Conservation (phyloP, 805 yeast species). For the Zygosaccharomyces siamensis region DNA sequence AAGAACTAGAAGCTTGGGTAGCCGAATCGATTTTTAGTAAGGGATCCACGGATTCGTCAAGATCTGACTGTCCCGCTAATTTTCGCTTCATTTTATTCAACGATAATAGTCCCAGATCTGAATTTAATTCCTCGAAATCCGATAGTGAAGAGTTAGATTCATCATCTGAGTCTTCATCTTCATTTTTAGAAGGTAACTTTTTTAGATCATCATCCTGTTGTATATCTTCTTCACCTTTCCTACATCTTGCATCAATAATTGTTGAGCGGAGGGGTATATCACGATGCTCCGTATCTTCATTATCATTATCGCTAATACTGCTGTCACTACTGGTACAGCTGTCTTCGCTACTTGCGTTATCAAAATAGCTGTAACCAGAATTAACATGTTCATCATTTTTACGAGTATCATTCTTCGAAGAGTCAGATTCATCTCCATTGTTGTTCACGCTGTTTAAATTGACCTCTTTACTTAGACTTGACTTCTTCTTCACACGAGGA, state of each 20-base stretch:
- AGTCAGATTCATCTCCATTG: background rate
- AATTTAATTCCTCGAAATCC: conserved; percentile 23
- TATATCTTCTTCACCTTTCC: conserved; percentile 12
- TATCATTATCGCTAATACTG: conserved; percentile 5
- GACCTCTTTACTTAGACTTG: conserved; percentile 27
- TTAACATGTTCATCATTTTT: background rate
- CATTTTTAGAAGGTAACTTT: conserved; percentile 10
- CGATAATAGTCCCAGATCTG: conserved; percentile 30
- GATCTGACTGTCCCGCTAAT: conserved; percentile 21
- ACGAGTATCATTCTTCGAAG: background rate
- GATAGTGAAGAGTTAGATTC: conserved; percentile 24
- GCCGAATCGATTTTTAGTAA: conserved; percentile 16
- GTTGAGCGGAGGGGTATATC: background rate
- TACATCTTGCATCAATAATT: conserved; percentile 15
- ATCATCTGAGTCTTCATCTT: conserved; percentile 8
- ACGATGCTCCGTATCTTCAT: conserved; percentile 1
- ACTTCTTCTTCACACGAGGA: conserved; percentile 18
- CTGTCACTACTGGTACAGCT: conserved; percentile 10
- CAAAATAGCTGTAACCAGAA: background rate
- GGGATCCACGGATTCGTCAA: conserved; percentile 33
- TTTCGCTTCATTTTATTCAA: conserved; percentile 28
- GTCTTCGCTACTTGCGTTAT: background rate
- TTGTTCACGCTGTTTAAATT: conserved; percentile 6
- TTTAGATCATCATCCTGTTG: conserved; percentile 10
- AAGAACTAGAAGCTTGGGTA: conserved; percentile 9